A percentile compares a stretch with the other conserved stretches of the same genome.
Conservation (phyloP, 2,329 filamentous ascomycete species). For the Alternaria consortialis region DNA sequence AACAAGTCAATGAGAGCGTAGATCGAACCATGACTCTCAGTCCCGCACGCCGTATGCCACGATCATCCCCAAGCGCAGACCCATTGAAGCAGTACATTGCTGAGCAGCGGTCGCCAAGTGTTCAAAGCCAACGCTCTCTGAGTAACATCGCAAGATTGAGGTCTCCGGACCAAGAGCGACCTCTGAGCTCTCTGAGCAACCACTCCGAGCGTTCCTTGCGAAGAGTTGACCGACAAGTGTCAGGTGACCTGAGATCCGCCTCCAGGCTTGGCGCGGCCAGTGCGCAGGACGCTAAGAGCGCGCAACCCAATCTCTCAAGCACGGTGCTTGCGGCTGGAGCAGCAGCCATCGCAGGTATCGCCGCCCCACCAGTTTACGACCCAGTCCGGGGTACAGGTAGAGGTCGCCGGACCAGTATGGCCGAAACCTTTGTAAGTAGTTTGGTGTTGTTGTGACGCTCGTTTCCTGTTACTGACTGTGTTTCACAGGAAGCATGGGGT, state of each 20-base stretch:
- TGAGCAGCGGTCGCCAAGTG: constrained; percentile 52
- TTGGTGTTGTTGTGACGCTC: constrained; percentile 11
- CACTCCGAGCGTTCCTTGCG: constrained; percentile 75
- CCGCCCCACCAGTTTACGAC: constrained; percentile 68
- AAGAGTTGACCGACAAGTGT: constrained; percentile 71
- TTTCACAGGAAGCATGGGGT: constrained; percentile 85
- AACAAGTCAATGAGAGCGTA: constrained; percentile 59
- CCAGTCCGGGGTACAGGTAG: constrained; percentile 89
- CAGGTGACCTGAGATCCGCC: constrained; percentile 78
- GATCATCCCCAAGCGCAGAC: constrained; percentile 47
- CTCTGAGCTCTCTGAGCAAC: constrained; percentile 69
- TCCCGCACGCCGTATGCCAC: constrained; percentile 45
- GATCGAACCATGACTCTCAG: constrained; percentile 53
- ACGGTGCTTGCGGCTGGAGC: constrained; percentile 47
- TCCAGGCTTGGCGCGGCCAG: constrained; percentile 66
- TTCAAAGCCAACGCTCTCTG: constrained; percentile 56
- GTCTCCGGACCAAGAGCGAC: constrained; percentile 60
- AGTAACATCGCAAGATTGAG: constrained; percentile 52
- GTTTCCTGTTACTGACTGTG: constrained; percentile 34
- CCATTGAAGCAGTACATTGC: constrained; percentile 47
- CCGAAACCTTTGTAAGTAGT: constrained; percentile 88
- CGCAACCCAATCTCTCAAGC: constrained; percentile 43
- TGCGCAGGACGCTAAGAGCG: constrained; percentile 47
- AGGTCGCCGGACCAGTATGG: constrained; percentile 80
- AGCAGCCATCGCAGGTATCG: constrained; percentile 54